Evolutionary conservation across 1,139 yeast genomes (phyloP).

Genomic region (Blastobotrys niveus): DNA sequence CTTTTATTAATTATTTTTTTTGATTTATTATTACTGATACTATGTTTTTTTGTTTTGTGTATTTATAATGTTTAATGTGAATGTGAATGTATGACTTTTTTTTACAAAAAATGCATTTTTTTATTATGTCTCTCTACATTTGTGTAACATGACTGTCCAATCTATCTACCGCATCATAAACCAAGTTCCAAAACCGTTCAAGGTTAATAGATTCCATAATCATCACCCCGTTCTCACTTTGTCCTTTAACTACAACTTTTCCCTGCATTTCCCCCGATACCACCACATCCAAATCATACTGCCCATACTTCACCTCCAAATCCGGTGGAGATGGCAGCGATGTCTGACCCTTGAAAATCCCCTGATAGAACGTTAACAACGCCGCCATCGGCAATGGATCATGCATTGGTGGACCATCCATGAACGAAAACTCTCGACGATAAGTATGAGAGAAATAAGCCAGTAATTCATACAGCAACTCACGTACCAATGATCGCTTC

Average conservation of each 20-base stretch:
- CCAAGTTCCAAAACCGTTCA: constrained; percentile 49
- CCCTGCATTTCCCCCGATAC: constrained; percentile 34
- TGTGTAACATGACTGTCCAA: constrained; percentile 23
- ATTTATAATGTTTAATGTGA: too few relatives aligned
- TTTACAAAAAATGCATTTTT: too few relatives aligned
- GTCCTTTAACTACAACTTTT: constrained; percentile 25
- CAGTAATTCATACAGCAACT: constrained; percentile 52
- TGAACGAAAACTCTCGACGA: constrained; percentile 41
- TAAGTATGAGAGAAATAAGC: constrained; percentile 50
- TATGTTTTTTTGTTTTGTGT: background rate
- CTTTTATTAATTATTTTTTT: background rate
- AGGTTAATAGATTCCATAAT: constrained; percentile 45
- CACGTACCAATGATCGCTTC: constrained; percentile 40
- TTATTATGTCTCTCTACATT: too few relatives aligned
- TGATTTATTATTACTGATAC: background rate
- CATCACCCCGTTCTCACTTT: constrained; percentile 37
- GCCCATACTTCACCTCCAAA: constrained; percentile 33
- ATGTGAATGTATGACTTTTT: too few relatives aligned
- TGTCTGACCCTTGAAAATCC: constrained; percentile 20
- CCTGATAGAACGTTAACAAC: constrained; percentile 44
- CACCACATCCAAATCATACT: constrained; percentile 36
- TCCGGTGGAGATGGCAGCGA: too few relatives aligned
- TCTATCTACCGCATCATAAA: constrained; percentile 40
- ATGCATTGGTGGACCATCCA: constrained; percentile 70
- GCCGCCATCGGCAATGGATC: constrained; percentile 72